Conservation (phyloP, 176 grass and related monocot genomes). For the Oryza rufipogon region DNA sequence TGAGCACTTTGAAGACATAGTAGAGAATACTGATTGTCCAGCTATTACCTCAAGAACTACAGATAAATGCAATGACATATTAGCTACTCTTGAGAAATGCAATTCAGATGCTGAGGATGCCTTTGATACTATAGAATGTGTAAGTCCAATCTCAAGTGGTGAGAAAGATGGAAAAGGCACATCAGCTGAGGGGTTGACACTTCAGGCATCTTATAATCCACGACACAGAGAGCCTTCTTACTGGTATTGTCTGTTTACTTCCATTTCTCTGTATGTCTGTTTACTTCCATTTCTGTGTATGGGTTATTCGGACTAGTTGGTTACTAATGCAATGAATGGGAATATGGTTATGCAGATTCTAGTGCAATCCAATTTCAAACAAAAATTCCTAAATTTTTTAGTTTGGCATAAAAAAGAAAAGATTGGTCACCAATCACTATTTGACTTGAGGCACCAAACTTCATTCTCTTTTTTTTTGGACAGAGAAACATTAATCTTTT, state of each 20-base stretch:
- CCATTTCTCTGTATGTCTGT: conserved; percentile 11
- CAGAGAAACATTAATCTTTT: not conserved
- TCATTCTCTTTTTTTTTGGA: not conserved
- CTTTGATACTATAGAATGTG: conserved; percentile 38
- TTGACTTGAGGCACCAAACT: not conserved
- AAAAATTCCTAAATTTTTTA: not conserved
- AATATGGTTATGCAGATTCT: conserved; percentile 28
- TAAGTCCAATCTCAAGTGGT: conserved; percentile 13
- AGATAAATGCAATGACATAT: conserved; percentile 34
- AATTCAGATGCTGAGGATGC: conserved; percentile 48
- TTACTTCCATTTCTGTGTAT: too few species aligned
- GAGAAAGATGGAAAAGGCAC: conserved; percentile 32
- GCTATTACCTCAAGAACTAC: conserved; percentile 37
- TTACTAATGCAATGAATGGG: not conserved
- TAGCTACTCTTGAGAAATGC: conserved; percentile 38
- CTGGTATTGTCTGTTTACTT: conserved; percentile 68
- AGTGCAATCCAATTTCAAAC: conserved; percentile 5
- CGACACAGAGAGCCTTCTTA: conserved; percentile 90
- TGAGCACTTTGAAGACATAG: conserved; percentile 92
- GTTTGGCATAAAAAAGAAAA: conserved; percentile 1
- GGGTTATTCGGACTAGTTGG: conserved; percentile 23
- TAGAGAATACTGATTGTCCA: conserved; percentile 56
- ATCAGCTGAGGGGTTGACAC: conserved; percentile 37
- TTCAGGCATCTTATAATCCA: conserved; percentile 71
- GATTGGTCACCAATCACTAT: not conserved